Evolutionary conservation across 768 basidiomycete genomes (phyloP).

Genomic region (Hygrophorus pudorinus): DNA sequence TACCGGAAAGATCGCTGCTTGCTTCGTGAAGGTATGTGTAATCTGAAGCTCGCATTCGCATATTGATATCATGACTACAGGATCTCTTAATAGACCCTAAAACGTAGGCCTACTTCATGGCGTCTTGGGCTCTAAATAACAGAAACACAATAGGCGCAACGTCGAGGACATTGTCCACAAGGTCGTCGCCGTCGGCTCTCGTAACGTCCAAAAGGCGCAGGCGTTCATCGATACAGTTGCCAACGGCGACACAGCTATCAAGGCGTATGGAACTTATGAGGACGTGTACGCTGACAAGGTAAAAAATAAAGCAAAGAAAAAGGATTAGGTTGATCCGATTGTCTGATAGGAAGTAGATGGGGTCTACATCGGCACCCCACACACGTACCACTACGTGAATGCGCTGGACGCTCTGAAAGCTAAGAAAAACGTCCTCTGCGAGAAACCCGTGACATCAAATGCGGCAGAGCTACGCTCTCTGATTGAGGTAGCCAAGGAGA

Average conservation of each 20-base stretch:
- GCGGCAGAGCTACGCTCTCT: constrained; percentile 66
- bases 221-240: constrained; percentile 52
- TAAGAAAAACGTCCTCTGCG: constrained; percentile 80
- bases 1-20: constrained; percentile 61
- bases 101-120: constrained; percentile 28
- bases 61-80: constrained; percentile 24
- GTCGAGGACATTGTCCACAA: constrained; percentile 60
- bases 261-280: constrained; percentile 64
- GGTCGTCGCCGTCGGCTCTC: constrained; percentile 69
- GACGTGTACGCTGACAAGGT: constrained; percentile 67
- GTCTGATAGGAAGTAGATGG: constrained; percentile 55
- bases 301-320: not conserved
- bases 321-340: not conserved
- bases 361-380: constrained; percentile 80
- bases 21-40: constrained; percentile 51
- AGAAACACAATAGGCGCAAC: constrained; percentile 35
- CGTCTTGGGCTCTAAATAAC: not conserved
- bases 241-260: constrained; percentile 41
- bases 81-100: constrained; percentile 69
- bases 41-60: not conserved
- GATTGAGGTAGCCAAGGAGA: constrained; percentile 62
- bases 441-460: constrained; percentile 82
- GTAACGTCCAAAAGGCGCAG: constrained; percentile 55
- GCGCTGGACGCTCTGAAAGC: constrained; percentile 67
- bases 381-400: constrained; percentile 75